A percentile compares a stretch with the other conserved stretches of the same genome.
phyloP scores from a whole-genome alignment of 441 rosid species.

The Erodium moschatum region DNA sequence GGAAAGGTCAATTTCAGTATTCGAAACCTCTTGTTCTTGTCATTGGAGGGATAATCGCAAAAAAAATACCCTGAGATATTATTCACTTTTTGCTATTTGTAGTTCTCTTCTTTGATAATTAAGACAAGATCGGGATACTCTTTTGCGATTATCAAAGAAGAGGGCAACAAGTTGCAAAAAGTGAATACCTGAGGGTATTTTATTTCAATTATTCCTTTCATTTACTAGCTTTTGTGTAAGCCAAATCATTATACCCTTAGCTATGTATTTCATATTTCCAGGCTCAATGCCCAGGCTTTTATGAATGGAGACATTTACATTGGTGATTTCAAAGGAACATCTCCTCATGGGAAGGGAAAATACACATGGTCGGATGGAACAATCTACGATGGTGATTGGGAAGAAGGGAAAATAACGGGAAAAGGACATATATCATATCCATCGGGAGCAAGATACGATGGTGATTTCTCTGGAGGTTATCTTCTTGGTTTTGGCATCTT shows the following conservation, averaged over 20 bases:
- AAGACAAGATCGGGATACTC: no score
- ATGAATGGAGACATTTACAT: constrained; percentile 59
- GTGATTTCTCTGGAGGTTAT: constrained; percentile 77
- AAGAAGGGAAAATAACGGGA: constrained; percentile 72
- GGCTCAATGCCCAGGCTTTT: constrained; percentile 41
- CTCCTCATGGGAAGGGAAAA: constrained; percentile 51
- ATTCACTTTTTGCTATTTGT: no score
- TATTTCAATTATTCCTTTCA: no score
- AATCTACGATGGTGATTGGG: constrained; percentile 83
- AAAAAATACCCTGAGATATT: no score
- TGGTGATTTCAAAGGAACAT: constrained; percentile 48
- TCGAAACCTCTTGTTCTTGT: neutral
- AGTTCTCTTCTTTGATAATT: no score
- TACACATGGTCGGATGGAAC: constrained; percentile 31
- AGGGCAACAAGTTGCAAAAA: no score
- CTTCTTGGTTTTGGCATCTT: constrained; percentile 75
- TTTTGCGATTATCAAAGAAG: no score
- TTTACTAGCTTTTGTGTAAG: neutral
- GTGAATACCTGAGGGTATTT: no score
- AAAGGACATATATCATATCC: constrained; percentile 62
- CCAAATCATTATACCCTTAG: neutral
- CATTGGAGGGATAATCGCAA: no score
- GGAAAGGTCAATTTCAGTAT: constrained; percentile 31
- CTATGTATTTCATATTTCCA: constrained; percentile 23
- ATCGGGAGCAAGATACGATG: constrained; percentile 67